phyloP scores from a whole-genome alignment of 2,329 filamentous ascomycete genomes.

The Xylariomycetidae sp. region DNA sequence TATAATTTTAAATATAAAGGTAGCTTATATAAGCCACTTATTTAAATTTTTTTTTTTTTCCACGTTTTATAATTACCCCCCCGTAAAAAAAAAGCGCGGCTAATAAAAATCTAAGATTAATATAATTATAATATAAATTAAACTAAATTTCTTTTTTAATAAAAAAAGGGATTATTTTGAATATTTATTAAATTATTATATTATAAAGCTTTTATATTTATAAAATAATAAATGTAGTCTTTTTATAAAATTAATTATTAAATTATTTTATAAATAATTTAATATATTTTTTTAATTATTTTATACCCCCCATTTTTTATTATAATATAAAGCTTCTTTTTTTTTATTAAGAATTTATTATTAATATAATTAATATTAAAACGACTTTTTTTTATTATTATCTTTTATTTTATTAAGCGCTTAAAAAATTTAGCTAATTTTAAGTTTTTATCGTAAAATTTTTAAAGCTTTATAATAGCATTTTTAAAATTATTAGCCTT shows the following conservation, averaged over 20 bases:
- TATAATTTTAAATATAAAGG: not conserved
- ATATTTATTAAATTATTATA: not conserved
- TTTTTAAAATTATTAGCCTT: not conserved
- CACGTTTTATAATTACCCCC: no score
- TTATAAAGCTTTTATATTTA: not conserved
- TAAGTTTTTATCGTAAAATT: not conserved
- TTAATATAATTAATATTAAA: not conserved
- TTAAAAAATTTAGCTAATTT: not conserved
- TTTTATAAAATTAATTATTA: constrained; percentile 1
- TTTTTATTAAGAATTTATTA: not conserved
- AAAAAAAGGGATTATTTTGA: not conserved
- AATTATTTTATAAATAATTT: not conserved
- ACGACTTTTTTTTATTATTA: not conserved
- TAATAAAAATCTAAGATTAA: not conserved
- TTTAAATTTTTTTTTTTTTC: not conserved
- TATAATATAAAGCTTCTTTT: not conserved
- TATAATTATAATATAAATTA: not conserved
- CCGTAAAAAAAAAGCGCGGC: not conserved
- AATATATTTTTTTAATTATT: not conserved
- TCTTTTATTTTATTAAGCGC: not conserved
- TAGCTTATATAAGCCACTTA: not conserved
- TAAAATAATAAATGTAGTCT: not conserved
- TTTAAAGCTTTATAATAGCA: not conserved
- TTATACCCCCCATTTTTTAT: not conserved
- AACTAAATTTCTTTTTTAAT: not conserved